Conservation (phyloP, 2,329 filamentous ascomycete genomes). For the Exophiala sp. region DNA sequence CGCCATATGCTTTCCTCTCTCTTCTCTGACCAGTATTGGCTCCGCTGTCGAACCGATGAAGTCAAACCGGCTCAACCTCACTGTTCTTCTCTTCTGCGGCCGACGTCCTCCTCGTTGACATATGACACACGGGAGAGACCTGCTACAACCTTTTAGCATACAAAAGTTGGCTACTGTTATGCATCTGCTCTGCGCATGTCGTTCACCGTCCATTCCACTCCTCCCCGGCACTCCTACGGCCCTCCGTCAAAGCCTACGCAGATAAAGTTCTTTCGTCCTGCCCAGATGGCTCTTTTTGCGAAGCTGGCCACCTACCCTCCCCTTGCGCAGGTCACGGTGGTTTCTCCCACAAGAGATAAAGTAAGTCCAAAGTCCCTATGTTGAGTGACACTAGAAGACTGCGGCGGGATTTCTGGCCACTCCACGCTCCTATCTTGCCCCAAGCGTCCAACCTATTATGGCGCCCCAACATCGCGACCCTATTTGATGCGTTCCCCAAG, state of each 20-base stretch:
- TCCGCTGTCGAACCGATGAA: constrained; percentile 3
- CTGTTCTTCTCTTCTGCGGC: not conserved
- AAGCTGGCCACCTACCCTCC: constrained; percentile 61
- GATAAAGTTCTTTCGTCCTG: constrained; percentile 34
- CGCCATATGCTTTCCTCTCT: not conserved
- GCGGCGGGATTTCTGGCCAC: not conserved
- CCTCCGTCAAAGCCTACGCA: constrained; percentile 29
- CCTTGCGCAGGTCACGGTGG: constrained; percentile 65
- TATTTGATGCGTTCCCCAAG: constrained; percentile 4
- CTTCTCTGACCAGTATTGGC: not conserved
- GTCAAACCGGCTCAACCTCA: not conserved
- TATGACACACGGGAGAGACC: not conserved
- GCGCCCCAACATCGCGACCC: constrained; percentile 5
- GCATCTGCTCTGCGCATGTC: constrained; percentile 17
- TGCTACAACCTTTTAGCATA: not conserved
- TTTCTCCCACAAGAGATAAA: constrained; percentile 40
- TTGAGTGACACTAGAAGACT: not conserved
- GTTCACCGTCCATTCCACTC: constrained; percentile 15
- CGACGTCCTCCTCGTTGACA: not conserved
- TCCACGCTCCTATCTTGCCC: not conserved
- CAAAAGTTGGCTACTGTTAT: constrained; percentile 5
- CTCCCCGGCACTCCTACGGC: constrained; percentile 6
- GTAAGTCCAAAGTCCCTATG: constrained; percentile 30
- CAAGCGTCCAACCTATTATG: constrained; percentile 1
- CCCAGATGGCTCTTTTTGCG: constrained; percentile 47